Conservation (phyloP, 305 asterid genomes). For the Fraxinus paxiana region DNA sequence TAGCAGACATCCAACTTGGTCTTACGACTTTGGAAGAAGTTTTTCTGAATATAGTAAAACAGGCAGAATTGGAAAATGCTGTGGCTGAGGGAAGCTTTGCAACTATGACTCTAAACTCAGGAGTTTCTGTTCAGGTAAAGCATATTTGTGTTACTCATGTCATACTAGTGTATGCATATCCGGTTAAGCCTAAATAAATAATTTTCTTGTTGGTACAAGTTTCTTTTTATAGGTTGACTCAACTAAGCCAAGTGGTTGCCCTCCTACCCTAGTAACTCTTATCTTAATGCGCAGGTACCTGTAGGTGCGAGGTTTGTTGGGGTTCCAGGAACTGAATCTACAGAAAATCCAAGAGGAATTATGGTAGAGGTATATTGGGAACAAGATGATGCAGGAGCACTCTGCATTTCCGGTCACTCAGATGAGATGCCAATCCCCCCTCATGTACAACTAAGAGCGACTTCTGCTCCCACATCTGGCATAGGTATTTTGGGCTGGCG, state of each 20-base stretch:
- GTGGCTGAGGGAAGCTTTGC: constrained; percentile 52
- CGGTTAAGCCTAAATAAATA: background rate
- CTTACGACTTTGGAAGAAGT: constrained; percentile 96
- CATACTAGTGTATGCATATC: background rate
- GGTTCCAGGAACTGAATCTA: constrained; percentile 68
- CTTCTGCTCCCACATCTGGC: constrained; percentile 32
- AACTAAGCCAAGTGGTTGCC: background rate
- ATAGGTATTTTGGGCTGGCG: constrained; percentile 26
- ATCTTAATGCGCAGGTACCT: constrained; percentile 47
- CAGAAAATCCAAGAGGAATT: constrained; percentile 47
- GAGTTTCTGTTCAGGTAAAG: constrained; percentile 53
- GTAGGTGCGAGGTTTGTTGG: constrained; percentile 72
- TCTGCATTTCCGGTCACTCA: constrained; percentile 75
- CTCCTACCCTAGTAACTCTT: background rate
- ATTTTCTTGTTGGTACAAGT: background rate
- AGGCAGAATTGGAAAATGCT: constrained; percentile 71
- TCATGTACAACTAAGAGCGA: constrained; percentile 35
- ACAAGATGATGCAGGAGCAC: constrained; percentile 77
- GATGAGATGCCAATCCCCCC: constrained; percentile 57
- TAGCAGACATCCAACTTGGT: constrained; percentile 79
- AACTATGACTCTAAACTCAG: constrained; percentile 52
- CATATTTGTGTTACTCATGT: background rate
- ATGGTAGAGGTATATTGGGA: constrained; percentile 92
- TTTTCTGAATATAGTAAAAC: constrained; percentile 64
- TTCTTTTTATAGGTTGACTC: background rate